phyloP scores from a whole-genome alignment of 208 protist genomes.

The Trypanosoma melophagium region DNA sequence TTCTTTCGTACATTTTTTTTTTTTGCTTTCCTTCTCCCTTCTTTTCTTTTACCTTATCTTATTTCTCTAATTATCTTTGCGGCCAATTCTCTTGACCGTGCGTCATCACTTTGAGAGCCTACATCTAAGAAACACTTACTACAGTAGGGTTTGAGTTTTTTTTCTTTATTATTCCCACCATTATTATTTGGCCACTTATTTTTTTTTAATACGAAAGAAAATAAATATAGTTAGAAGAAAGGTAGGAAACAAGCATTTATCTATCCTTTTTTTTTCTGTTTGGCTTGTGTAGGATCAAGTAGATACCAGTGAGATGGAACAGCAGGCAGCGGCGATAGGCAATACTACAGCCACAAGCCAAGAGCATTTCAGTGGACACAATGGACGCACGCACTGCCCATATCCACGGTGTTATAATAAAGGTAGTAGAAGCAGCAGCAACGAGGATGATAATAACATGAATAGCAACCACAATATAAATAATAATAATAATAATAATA shows the following conservation, averaged over 20 bases:
- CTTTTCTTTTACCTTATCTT: slow-evolving; percentile 8
- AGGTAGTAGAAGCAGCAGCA: neutral
- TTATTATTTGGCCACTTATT: too few species aligned
- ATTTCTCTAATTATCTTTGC: slow-evolving; percentile 12
- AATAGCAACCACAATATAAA: neutral
- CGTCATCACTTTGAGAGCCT: too few species aligned
- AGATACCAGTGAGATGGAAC: too few species aligned
- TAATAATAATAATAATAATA: neutral
- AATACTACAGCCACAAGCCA: too few species aligned
- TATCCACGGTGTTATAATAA: slow-evolving; percentile 15
- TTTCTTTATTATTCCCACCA: too few species aligned
- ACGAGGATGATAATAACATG: neutral
- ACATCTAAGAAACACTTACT: too few species aligned
- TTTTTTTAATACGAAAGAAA: neutral
- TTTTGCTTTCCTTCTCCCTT: neutral
- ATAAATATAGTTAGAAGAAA: neutral
- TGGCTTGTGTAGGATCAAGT: neutral
- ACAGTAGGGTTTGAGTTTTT: too few species aligned
- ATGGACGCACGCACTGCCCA: slow-evolving; percentile 21
- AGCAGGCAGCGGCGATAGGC: too few species aligned
- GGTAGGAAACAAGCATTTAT: neutral
- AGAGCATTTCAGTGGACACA: neutral
- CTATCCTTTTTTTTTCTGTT: too few species aligned
- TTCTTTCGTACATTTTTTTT: neutral
- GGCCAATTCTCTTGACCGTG: too few species aligned